Base-by-base conservation (phyloP, 225 moss, liverwort and hornwort species). In the Bryum argenteum region DNA sequence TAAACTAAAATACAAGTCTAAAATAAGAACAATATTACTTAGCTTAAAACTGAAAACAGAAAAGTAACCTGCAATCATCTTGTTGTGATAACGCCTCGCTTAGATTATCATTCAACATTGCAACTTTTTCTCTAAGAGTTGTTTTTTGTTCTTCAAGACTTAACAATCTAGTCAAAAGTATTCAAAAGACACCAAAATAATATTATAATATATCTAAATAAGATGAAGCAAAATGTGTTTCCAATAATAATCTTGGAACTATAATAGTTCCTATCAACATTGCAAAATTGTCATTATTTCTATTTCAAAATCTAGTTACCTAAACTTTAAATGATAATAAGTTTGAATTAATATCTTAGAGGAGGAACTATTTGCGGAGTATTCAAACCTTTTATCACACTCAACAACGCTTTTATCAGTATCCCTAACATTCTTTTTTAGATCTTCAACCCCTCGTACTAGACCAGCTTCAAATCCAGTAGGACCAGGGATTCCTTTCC, bases 401-500 rank as follows among this genome's bases (percentile, higher is more conserved):
- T 73, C 71, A 19, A 58, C 6, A 53, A 71, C 53, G 16, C 37
- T 69, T 74, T 84, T 91, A 19, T 89, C 11, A 4, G 66, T 82
- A 11, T 81, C 62, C 19, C 24, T 83, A 17, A 91, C 77, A 39
- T 69, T 17, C 71, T 85, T 92, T 53, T 75, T 90, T 6, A 97
- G 69, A 21, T 92, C 88, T 37, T 54, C 77, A 72, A 57, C 80
- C 37, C 50, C 78, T 63, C 88, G 81, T 6, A 87, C 58, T 1
- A 92, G 80, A 33, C 79, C 26, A 15, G 81, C 88, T 76, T 97
- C 97, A 53, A 89, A 84, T 2, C 83, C 82, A 1, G 85, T 83
- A 15, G 97, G 89, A 8, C 92, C 94, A 69, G 87, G 92, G 19
- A 97, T 80, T 3, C 91, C 94, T 77, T 91, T 94, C 11, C 13